Percentiles rank a stretch among this genome's conserved stretches.
Conservation (phyloP, 2,329 filamentous ascomycete genomes). For the Fusarium cicatricum region DNA sequence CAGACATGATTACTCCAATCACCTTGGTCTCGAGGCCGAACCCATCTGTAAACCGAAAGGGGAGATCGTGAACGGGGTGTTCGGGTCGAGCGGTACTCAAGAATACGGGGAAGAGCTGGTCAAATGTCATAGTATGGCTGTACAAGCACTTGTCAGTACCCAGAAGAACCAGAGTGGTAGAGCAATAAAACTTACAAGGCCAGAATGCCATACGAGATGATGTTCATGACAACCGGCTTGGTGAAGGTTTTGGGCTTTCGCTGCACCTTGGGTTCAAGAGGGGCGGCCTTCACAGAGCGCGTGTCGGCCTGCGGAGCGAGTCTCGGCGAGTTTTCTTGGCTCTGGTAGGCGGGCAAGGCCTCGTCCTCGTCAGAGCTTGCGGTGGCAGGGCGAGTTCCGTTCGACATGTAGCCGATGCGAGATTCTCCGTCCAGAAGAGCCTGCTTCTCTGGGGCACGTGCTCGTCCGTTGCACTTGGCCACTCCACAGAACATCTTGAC, state of each 20-base stretch:
- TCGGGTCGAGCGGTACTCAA: constrained; percentile 72
- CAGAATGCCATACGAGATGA: constrained; percentile 88
- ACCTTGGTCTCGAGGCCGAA: constrained; percentile 84
- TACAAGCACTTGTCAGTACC: constrained; percentile 27
- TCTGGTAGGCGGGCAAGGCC: constrained; percentile 73
- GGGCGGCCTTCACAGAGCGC: constrained; percentile 17
- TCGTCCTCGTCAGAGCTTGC: constrained; percentile 55
- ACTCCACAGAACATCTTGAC: constrained; percentile 52
- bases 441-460: constrained; percentile 62
- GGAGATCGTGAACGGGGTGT: constrained; percentile 66
- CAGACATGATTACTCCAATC: constrained; percentile 87
- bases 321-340: constrained; percentile 63
- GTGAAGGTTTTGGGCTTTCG: constrained; percentile 72
- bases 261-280: constrained; percentile 27
- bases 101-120: constrained; percentile 92
- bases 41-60: constrained; percentile 89
- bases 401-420: constrained; percentile 66
- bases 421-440: constrained; percentile 70
- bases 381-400: constrained; percentile 11
- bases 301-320: constrained; percentile 47
- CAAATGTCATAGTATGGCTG: constrained; percentile 96
- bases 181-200: constrained; percentile 79
- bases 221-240: constrained; percentile 83
- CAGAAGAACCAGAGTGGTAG: not conserved
- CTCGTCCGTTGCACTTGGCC: constrained; percentile 46